These are phyloP conservation scores for Cladosporium cucumerinum DNA, from an alignment of 2,329 filamentous ascomycete genomes.

Conservation along the genomic window DNA sequence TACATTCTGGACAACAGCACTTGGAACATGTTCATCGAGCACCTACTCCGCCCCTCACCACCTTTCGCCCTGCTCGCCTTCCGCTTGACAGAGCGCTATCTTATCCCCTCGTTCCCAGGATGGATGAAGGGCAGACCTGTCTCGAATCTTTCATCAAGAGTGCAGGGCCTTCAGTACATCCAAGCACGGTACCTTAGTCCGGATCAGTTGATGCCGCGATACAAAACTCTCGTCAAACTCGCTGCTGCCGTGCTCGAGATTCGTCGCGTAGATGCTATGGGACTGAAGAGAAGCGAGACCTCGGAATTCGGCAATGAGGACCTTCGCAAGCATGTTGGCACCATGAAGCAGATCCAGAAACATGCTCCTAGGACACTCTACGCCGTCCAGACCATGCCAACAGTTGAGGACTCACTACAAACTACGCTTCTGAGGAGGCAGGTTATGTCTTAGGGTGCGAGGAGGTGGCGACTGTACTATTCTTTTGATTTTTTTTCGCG, in stretches of 20 bases:
- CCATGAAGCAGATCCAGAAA: conserved; percentile 30
- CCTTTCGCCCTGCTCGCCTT: conserved; percentile 64
- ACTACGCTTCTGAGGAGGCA: conserved; percentile 14
- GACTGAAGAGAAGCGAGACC: conserved; percentile 16
- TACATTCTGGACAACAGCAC: conserved; percentile 72
- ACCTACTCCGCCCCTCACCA: conserved; percentile 57
- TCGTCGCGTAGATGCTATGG: conserved; percentile 34
- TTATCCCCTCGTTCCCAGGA: conserved; percentile 76
- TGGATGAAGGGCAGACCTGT: conserved; percentile 51
- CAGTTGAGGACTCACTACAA: conserved; percentile 31
- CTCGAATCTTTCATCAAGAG: conserved; percentile 11
- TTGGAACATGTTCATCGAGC: conserved; percentile 75
- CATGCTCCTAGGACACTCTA: conserved; percentile 39
- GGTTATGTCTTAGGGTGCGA: background rate
- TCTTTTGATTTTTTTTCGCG: background rate
- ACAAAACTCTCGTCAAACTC: conserved; percentile 43
- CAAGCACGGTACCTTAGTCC: conserved; percentile 26
- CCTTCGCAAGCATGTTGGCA: conserved; percentile 26
- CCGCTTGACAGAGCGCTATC: conserved; percentile 66
- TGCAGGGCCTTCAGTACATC: conserved; percentile 30
- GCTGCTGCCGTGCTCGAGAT: conserved; percentile 38
- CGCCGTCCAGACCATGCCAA: conserved; percentile 46
- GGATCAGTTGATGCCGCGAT: conserved; percentile 38
- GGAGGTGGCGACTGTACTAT: background rate
- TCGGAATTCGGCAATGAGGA: conserved; percentile 24